phyloP scores from a whole-genome alignment of 352 stramenopile genomes.

The Phytophthora syringae region DNA sequence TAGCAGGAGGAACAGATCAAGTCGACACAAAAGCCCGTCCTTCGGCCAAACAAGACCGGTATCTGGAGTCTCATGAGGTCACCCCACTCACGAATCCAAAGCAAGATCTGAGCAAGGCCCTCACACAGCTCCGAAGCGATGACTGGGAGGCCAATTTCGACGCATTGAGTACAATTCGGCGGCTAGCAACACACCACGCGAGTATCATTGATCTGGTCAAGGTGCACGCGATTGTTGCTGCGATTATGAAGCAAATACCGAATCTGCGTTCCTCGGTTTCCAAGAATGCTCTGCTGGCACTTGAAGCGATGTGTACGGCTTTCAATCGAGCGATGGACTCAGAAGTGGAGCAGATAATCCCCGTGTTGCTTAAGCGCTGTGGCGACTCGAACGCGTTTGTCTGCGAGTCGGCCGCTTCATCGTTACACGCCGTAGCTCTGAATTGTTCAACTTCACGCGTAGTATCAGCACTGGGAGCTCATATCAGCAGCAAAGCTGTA shows the following conservation, averaged over 20 bases:
- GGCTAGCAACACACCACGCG: constrained; percentile 60
- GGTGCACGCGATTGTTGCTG: constrained; percentile 50
- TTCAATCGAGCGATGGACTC: constrained; percentile 59
- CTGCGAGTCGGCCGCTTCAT: constrained; percentile 58
- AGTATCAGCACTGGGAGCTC: constrained; percentile 45
- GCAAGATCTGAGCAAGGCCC: constrained; percentile 49
- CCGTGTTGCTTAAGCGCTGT: constrained; percentile 69
- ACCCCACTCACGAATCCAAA: constrained; percentile 62
- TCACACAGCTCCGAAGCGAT: constrained; percentile 44
- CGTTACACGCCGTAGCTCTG: constrained; percentile 56
- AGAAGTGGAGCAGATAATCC: constrained; percentile 65
- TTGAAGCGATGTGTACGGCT: constrained; percentile 63
- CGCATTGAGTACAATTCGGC: constrained; percentile 59
- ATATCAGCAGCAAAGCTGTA: constrained; percentile 55
- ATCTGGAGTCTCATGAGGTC: constrained; percentile 70
- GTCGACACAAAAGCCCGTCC: constrained; percentile 10
- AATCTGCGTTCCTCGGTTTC: constrained; percentile 78
- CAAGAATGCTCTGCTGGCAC: constrained; percentile 77
- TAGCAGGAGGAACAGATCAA: constrained; percentile 7
- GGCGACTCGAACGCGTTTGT: constrained; percentile 81
- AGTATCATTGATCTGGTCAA: constrained; percentile 47
- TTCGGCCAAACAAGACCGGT: constrained; percentile 65
- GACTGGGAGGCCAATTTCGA: constrained; percentile 79
- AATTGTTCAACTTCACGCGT: constrained; percentile 63
- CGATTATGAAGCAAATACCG: constrained; percentile 64